Percentiles rank a stretch among this genome's conserved stretches.
These are phyloP conservation scores for Diaporthe ilicicola DNA, from an alignment of 2,329 filamentous ascomycete species.

Conservation along the genomic window DNA sequence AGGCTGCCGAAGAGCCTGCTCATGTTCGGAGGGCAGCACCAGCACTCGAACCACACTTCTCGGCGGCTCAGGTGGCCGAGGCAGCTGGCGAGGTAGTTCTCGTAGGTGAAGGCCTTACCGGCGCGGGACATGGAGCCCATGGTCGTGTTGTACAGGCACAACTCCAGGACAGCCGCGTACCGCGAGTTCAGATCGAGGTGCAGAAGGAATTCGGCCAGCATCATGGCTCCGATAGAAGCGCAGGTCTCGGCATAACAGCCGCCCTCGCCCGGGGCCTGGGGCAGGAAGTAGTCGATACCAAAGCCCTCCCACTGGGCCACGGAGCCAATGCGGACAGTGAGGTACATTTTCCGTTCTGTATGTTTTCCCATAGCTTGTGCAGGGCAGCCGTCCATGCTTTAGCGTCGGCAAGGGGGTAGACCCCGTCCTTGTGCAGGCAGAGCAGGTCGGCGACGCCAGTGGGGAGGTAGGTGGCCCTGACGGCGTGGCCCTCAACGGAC, in stretches of 20 bases:
- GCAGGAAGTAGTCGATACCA: constrained; percentile 65
- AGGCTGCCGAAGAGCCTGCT: constrained; percentile 63
- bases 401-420: constrained; percentile 38
- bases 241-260: constrained; percentile 71
- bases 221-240: constrained; percentile 67
- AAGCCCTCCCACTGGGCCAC: constrained; percentile 69
- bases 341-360: constrained; percentile 69
- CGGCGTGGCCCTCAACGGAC: constrained; percentile 66
- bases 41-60: constrained; percentile 66
- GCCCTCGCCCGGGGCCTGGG: constrained; percentile 66
- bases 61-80: constrained; percentile 57
- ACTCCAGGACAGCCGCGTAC: constrained; percentile 68
- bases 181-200: constrained; percentile 60
- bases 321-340: constrained; percentile 68
- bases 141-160: constrained; percentile 68
- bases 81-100: constrained; percentile 67
- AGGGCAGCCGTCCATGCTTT: constrained; percentile 50
- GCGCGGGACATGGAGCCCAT: constrained; percentile 65
- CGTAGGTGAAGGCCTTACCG: constrained; percentile 67
- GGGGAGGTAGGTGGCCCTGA: constrained; percentile 68
- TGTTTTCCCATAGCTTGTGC: constrained; percentile 64
- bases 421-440: constrained; percentile 44
- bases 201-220: constrained; percentile 65
- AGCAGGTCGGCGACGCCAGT: constrained; percentile 66
- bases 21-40: constrained; percentile 69